Percentiles rank a stretch among this genome's conserved stretches.
Evolutionary conservation across 257 asterid species (phyloP).

Genomic region (Craterostigma plantagineum): DNA sequence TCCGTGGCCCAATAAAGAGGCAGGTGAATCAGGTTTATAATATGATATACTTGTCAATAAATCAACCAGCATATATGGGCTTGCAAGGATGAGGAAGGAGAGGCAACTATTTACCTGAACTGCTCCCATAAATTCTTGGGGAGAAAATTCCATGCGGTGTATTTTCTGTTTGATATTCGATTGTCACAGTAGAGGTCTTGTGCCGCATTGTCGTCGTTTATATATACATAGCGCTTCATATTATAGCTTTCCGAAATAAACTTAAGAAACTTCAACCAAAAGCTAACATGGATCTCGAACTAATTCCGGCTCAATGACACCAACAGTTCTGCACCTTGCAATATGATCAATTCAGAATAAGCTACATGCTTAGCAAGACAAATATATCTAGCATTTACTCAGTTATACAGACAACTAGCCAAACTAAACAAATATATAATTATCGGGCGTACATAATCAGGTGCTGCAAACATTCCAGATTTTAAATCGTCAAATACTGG

Average conservation of each 20-base stretch:
- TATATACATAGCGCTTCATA: slow-evolving; percentile 86
- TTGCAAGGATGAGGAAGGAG: not conserved
- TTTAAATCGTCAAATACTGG: no score
- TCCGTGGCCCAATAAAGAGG: not conserved
- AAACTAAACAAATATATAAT: no score
- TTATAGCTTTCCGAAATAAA: no score
- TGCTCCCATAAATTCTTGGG: slow-evolving; percentile 98
- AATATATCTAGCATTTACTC: no score
- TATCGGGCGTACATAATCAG: no score
- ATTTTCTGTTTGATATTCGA: slow-evolving; percentile 90
- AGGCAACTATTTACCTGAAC: slow-evolving; percentile 48
- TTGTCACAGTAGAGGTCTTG: slow-evolving; percentile 65
- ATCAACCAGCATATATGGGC: no score
- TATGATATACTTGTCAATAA: no score
- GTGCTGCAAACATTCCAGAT: no score
- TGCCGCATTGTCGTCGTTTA: slow-evolving; percentile 64
- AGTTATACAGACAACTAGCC: no score
- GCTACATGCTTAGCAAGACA: not conserved
- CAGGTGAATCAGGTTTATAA: no score
- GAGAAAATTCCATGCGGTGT: slow-evolving; percentile 82
- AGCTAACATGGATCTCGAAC: no score
- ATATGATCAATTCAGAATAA: slow-evolving; percentile 5
- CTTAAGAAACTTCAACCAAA: slow-evolving; percentile 3
- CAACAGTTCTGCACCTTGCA: slow-evolving; percentile 12
- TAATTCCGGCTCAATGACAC: no score